Evolutionary conservation across 2,329 filamentous ascomycete species (phyloP).

Genomic region (Hyphodiscus sp.): DNA sequence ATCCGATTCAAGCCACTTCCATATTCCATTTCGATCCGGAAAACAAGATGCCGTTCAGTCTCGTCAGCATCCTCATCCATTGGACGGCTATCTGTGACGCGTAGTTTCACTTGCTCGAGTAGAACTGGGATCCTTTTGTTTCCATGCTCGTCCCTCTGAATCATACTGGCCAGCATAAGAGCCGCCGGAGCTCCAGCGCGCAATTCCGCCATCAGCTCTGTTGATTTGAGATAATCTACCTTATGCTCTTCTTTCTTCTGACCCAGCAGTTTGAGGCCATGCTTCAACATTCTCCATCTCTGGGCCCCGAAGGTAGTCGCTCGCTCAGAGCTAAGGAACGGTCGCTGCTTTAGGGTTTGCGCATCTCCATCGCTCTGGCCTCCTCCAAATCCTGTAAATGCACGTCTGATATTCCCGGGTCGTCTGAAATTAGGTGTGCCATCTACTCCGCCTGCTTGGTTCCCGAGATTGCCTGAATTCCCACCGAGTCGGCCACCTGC

Average conservation of each 20-base stretch:
- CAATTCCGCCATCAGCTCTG: conserved; percentile 91
- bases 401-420: conserved; percentile 57
- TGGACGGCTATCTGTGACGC: conserved; percentile 71
- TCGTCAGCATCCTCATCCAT: conserved; percentile 46
- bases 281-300: conserved; percentile 91
- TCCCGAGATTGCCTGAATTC: conserved; percentile 38
- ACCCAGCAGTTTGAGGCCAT: conserved; percentile 72
- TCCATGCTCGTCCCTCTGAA: conserved; percentile 92
- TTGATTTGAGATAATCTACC: conserved; percentile 90
- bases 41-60: conserved; percentile 69
- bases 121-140: conserved; percentile 93
- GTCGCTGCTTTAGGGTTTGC: conserved; percentile 44
- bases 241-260: conserved; percentile 76
- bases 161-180: conserved; percentile 93
- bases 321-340: conserved; percentile 57
- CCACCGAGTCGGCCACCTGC: conserved; percentile 39
- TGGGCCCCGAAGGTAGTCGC: conserved; percentile 70
- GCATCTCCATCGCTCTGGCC: conserved; percentile 61
- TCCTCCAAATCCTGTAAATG: conserved; percentile 53
- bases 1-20: conserved; percentile 92
- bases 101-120: conserved; percentile 87
- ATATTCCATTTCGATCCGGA: conserved; percentile 91
- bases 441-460: conserved; percentile 47
- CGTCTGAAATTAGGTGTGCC: conserved; percentile 46
- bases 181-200: conserved; percentile 89